Conservation (phyloP, 306 rosid species). For the Carpinus viminea region DNA sequence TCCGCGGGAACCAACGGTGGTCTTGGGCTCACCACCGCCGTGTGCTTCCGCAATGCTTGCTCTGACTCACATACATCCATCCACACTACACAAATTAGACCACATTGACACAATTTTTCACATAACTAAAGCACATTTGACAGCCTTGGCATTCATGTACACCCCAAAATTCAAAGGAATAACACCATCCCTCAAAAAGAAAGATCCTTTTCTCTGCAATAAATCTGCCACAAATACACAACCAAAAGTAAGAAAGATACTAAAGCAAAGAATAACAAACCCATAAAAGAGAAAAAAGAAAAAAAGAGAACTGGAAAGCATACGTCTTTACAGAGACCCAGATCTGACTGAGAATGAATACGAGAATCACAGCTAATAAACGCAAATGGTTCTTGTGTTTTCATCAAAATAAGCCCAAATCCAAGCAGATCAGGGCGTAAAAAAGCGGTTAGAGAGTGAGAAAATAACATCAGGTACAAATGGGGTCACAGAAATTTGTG, state of each 20-base stretch:
- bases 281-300: conserved; percentile 35
- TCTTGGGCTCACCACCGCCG: conserved; percentile 51
- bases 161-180: conserved; percentile 44
- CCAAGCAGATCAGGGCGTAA: conserved; percentile 57
- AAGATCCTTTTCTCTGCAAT: conserved; percentile 70
- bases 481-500: conserved; percentile 48
- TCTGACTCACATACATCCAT: conserved; percentile 84
- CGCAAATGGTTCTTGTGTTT: conserved; percentile 45
- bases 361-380: conserved; percentile 36
- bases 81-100: conserved; percentile 72
- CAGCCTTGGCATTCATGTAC: conserved; percentile 41
- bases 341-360: conserved; percentile 54
- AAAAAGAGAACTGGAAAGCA: conserved; percentile 33
- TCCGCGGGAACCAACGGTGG: conserved; percentile 72
- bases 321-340: conserved; percentile 70
- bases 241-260: conserved; percentile 47
- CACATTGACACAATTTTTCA: conserved; percentile 68
- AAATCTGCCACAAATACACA: conserved; percentile 65
- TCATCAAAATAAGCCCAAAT: conserved; percentile 42
- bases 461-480: conserved; percentile 48
- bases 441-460: conserved; percentile 43
- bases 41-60: conserved; percentile 60
- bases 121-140: conserved; percentile 41
- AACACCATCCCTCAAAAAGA: conserved; percentile 47
- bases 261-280: conserved; percentile 54